Base-by-base conservation (phyloP, 1,284 basidiomycete species). In the Mycocalia duriaeana region DNA sequence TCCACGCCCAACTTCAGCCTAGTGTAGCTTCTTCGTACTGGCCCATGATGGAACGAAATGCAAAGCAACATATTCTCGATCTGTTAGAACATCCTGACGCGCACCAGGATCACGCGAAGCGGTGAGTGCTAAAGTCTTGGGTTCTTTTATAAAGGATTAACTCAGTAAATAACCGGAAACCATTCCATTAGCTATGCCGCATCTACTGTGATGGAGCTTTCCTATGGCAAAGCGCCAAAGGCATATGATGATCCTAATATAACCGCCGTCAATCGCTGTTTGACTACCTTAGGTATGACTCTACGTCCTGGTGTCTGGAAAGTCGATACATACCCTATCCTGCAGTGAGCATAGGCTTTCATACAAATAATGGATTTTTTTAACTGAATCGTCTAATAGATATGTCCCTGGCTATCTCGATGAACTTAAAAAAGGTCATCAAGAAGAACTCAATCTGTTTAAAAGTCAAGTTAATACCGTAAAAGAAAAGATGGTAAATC, bases 161-260 rank as follows among this genome's bases (percentile, higher is more conserved):
- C 36, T 8, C 36, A 11, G 18, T 38, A 8, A 9, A n/a, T n/a
- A n/a, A n/a, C n/a, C n/a, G n/a, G n/a, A n/a, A n/a, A n/a, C n/a
- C n/a, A n/a, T n/a, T 18, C 18, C 20, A 19, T 11, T 51, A 85
- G 82, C 25, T 87, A 81, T 53, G 77, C 82, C 0, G 77, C 82
- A 0, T 77, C 76, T 0, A 73, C 85, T 0, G 81, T 85, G 2
- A 72, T 87, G 63, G 71, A 76, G 2, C 69, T 87, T 40, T 78
- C 83, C 5, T 87, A 87, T 51, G 85, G 83, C 0, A 81, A 80
- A 49, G 65, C 71, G 50, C 57, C 75, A 44, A 74, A 73, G 34
- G 69, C 63, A 0, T 77, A 73, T 49, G 66, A 76, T 3, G 83
- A 85, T 53, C 76, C 75, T 0, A 79, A 82, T 26, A 72, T 88